phyloP scores from a whole-genome alignment of 2,329 filamentous ascomycete genomes.

The Pseudogymnoascus sp. region DNA sequence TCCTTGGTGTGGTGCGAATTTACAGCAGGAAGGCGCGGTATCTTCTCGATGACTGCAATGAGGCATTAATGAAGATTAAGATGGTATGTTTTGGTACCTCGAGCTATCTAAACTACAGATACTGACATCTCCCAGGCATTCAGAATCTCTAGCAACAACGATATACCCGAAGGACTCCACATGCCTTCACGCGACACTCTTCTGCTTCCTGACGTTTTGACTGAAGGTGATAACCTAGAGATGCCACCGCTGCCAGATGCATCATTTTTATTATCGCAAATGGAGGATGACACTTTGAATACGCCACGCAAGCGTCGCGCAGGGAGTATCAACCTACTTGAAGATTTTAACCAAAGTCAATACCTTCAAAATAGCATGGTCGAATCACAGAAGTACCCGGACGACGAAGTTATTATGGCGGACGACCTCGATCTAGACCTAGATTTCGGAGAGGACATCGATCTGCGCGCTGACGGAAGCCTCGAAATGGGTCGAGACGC shows the following conservation, averaged over 20 bases:
- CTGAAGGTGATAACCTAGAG: conserved; percentile 74
- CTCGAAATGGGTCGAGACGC: conserved; percentile 90
- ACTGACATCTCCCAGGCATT: conserved; percentile 62
- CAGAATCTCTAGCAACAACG: conserved; percentile 87
- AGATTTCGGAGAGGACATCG: conserved; percentile 59
- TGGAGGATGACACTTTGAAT: conserved; percentile 49
- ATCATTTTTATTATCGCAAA: conserved; percentile 70
- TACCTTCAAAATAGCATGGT: conserved; percentile 63
- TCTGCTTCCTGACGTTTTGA: conserved; percentile 84
- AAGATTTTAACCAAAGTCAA: conserved; percentile 68
- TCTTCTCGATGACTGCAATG: conserved; percentile 92
- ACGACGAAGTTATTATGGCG: conserved; percentile 48
- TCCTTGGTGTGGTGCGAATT: conserved; percentile 93
- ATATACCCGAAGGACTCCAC: conserved; percentile 76
- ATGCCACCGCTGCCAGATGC: conserved; percentile 80
- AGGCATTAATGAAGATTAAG: conserved; percentile 95
- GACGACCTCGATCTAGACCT: conserved; percentile 66
- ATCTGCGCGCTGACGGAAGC: conserved; percentile 43
- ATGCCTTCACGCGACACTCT: conserved; percentile 77
- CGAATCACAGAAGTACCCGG: conserved; percentile 36
- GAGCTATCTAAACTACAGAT: not conserved
- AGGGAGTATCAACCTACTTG: conserved; percentile 58
- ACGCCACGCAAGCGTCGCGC: conserved; percentile 49
- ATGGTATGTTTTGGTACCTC: conserved; percentile 65
- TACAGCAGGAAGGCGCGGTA: conserved; percentile 97